Evolutionary conservation across 2,329 filamentous ascomycete species (phyloP).

Genomic region (Colletotrichum tanaceti): DNA sequence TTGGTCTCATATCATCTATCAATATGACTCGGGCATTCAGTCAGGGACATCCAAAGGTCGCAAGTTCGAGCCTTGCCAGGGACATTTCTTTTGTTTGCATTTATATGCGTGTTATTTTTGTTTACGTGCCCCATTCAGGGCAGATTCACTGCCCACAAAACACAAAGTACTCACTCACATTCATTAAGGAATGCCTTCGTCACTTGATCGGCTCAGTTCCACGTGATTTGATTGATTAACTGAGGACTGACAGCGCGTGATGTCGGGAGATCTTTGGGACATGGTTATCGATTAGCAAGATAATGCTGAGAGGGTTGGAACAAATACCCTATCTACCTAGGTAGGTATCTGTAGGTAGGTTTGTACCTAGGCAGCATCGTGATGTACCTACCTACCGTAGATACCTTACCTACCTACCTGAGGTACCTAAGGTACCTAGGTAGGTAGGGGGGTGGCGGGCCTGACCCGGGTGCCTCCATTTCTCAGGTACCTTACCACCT

Average conservation of each 20-base stretch:
- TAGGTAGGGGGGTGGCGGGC: too few relatives aligned
- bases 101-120: background rate
- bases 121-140: too few relatives aligned
- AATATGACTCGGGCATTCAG: constrained; percentile 14
- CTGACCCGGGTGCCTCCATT: too few relatives aligned
- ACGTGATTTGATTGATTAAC: background rate
- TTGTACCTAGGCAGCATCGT: too few relatives aligned
- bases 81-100: constrained; percentile 16
- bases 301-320: background rate
- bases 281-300: background rate
- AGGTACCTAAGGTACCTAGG: too few relatives aligned
- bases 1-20: constrained; percentile 35
- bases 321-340: too few relatives aligned
- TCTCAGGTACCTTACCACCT: too few relatives aligned
- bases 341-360: too few relatives aligned
- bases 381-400: too few relatives aligned
- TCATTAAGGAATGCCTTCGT: background rate
- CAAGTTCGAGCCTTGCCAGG: constrained; percentile 39
- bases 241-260: background rate
- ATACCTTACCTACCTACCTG: too few relatives aligned
- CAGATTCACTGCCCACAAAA: too few relatives aligned
- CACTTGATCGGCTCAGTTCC: background rate
- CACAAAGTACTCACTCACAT: too few relatives aligned
- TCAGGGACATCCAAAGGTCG: constrained; percentile 37
- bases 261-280: constrained; percentile 8